Percentiles rank a stretch among this genome's conserved stretches.
Conservation (phyloP, 2,329 filamentous ascomycete genomes). For the Xylariales sp. region DNA sequence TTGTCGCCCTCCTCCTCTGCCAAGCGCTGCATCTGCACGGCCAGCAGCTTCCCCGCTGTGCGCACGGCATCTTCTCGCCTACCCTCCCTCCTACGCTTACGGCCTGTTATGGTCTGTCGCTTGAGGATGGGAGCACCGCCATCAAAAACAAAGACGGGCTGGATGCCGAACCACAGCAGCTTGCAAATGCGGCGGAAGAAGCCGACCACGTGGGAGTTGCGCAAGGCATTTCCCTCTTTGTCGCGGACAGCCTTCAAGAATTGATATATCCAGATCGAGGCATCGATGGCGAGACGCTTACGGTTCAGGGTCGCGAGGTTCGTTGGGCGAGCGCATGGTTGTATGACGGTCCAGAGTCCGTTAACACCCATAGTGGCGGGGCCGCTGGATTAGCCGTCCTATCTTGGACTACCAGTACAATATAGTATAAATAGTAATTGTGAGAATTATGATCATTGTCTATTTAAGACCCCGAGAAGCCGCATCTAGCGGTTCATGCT, state of each 20-base stretch:
- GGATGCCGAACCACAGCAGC: constrained; percentile 91
- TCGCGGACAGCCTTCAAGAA: constrained; percentile 98
- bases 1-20: constrained; percentile 80
- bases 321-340: constrained; percentile 91
- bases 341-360: constrained; percentile 92
- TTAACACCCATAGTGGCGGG: constrained; percentile 83
- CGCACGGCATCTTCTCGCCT: constrained; percentile 86
- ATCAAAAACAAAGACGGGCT: constrained; percentile 96
- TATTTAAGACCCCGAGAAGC: too few species aligned
- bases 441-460: too few species aligned
- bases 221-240: constrained; percentile 94
- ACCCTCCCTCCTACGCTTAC: constrained; percentile 79
- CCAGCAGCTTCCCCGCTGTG: constrained; percentile 87
- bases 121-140: constrained; percentile 90
- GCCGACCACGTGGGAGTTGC: constrained; percentile 92
- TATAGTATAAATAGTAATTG: too few species aligned
- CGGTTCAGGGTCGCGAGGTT: constrained; percentile 95
- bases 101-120: constrained; percentile 77
- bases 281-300: constrained; percentile 93
- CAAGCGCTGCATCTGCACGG: constrained; percentile 86
- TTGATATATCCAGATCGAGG: constrained; percentile 99
- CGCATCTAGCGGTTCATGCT: too few species aligned
- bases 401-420: too few species aligned
- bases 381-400: too few species aligned
- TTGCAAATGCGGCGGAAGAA: constrained; percentile 99